phyloP scores from a whole-genome alignment of 345 rosid genomes.

The Lepidium africanum region DNA sequence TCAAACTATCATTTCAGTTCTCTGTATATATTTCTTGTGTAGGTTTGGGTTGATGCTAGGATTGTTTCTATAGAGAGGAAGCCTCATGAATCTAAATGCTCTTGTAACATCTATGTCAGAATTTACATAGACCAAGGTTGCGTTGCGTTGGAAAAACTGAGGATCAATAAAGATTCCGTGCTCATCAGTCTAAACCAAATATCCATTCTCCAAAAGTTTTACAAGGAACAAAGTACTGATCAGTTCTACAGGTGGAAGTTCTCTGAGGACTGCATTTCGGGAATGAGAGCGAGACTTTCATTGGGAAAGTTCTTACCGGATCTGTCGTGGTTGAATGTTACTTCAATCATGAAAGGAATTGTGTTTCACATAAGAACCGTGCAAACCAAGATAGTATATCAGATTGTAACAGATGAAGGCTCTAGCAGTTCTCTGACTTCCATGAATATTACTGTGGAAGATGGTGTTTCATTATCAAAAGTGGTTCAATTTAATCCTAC shows the following conservation, averaged over 20 bases:
- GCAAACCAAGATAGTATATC: constrained; percentile 58
- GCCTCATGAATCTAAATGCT: constrained; percentile 57
- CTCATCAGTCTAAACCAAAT: constrained; percentile 51
- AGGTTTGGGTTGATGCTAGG: constrained; percentile 83
- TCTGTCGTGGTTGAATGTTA: constrained; percentile 57
- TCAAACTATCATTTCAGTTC: neutral
- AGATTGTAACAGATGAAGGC: constrained; percentile 41
- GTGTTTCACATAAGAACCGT: constrained; percentile 50
- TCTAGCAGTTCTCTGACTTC: constrained; percentile 22
- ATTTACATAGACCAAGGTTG: constrained; percentile 47
- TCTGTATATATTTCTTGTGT: constrained; percentile 5
- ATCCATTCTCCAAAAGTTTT: constrained; percentile 59
- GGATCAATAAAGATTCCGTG: constrained; percentile 40
- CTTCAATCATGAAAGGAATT: constrained; percentile 46
- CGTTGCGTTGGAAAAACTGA: constrained; percentile 52
- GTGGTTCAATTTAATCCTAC: constrained; percentile 34
- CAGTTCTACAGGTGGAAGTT: constrained; percentile 55
- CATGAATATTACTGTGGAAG: constrained; percentile 48
- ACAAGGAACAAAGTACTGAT: constrained; percentile 36
- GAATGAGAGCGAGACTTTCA: constrained; percentile 48
- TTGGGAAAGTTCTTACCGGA: constrained; percentile 64
- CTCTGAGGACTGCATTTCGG: constrained; percentile 52
- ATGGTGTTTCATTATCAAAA: constrained; percentile 37
- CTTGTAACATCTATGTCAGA: constrained; percentile 51
- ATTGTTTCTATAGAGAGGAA: constrained; percentile 71